Evolutionary conservation across 345 rosid genomes (phyloP).

Genomic region (Sisymbrium altissimum): DNA sequence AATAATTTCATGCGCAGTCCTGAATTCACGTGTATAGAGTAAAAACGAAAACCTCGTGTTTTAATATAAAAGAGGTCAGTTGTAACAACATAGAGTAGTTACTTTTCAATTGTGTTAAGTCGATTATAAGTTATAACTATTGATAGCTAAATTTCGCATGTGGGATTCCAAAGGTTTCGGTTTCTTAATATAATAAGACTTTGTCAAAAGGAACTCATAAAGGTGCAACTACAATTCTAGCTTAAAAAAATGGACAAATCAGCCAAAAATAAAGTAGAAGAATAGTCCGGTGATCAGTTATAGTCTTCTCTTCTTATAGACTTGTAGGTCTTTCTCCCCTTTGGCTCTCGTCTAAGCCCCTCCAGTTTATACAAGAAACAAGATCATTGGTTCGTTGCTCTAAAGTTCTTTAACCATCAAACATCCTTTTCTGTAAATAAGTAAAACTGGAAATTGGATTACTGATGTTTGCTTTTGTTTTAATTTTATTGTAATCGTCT

Average conservation of each 20-base stretch:
- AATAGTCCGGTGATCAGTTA: neutral
- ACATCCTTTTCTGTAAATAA: neutral
- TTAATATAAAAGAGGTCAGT: neutral
- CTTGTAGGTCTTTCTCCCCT: neutral
- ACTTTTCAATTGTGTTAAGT: neutral
- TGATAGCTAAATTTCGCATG: neutral
- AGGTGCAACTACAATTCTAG: neutral
- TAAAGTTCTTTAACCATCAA: neutral
- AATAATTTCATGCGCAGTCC: neutral
- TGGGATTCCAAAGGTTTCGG: neutral
- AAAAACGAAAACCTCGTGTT: too few relatives aligned
- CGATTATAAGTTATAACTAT: neutral
- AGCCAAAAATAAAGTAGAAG: neutral
- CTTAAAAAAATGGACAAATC: neutral
- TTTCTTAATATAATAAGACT: neutral
- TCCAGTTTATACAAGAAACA: neutral
- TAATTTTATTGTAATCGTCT: neutral
- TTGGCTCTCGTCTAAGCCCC: too few relatives aligned
- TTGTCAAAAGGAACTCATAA: neutral
- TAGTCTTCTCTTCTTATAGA: neutral
- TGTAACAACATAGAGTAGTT: neutral
- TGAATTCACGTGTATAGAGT: too few relatives aligned
- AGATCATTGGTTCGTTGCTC: neutral
- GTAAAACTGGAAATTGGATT: neutral
- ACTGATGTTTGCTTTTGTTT: neutral